Conservation (phyloP, 345 rosid species). For the Citropsis articulata region DNA sequence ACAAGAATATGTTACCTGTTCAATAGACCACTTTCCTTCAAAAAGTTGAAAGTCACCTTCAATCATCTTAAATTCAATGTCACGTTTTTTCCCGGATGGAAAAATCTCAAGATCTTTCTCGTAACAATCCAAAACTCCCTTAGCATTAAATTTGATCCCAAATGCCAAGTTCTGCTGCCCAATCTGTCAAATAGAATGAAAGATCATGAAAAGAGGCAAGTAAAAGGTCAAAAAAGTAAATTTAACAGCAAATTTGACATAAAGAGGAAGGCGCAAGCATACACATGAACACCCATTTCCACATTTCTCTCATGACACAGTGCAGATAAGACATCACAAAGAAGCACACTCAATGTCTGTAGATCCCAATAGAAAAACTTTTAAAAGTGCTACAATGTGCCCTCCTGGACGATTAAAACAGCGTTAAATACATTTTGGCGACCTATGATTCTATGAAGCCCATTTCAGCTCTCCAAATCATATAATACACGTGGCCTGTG, state of each 20-base stretch:
- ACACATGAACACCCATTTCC: neutral
- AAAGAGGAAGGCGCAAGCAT: neutral
- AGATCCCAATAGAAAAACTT: neutral
- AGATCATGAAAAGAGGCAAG: neutral
- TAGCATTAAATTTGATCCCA: constrained; percentile 81
- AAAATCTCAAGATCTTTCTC: constrained; percentile 74
- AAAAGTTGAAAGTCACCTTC: constrained; percentile 89
- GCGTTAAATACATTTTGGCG: neutral
- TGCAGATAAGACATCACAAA: neutral
- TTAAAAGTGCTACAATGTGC: neutral
- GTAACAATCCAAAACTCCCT: constrained; percentile 83
- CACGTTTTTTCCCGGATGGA: constrained; percentile 58
- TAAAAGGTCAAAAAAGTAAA: neutral
- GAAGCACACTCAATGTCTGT: neutral
- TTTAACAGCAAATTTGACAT: neutral
- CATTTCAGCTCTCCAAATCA: neutral
- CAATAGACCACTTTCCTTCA: constrained; percentile 92
- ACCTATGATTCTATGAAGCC: neutral
- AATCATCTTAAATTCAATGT: constrained; percentile 84
- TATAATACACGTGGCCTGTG: neutral
- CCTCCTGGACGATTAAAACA: neutral
- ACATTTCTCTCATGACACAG: neutral
- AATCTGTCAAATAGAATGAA: constrained; percentile 44
- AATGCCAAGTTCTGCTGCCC: constrained; percentile 76
- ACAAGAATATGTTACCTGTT: constrained; percentile 52